A percentile compares a stretch with the other conserved stretches of the same genome.
phyloP scores from a whole-genome alignment of 495 filamentous ascomycete genomes.

The Hypoxylon crocopeplum region DNA sequence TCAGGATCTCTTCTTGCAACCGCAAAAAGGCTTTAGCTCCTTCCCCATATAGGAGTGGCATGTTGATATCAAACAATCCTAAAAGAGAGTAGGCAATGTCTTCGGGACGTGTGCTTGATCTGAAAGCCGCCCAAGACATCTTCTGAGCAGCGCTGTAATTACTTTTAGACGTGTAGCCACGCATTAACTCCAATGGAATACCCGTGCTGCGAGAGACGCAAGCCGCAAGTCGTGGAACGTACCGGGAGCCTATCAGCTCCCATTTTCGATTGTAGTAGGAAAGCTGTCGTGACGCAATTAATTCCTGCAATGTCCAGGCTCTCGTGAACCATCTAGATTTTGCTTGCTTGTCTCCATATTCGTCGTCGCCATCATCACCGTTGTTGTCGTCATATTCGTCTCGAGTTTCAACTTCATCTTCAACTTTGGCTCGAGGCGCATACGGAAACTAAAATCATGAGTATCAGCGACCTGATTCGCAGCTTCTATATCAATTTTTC shows the following conservation, averaged over 20 bases:
- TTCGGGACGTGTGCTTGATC: conserved; percentile 35
- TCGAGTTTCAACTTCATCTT: too few species aligned
- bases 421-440: too few species aligned
- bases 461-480: not conserved
- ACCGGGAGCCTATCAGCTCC: conserved; percentile 25
- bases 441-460: conserved; percentile 18
- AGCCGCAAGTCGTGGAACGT: not conserved
- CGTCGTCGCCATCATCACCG: not conserved
- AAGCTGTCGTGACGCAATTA: conserved; percentile 37
- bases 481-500: not conserved
- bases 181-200: conserved; percentile 19
- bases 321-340: conserved; percentile 43
- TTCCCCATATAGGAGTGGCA: conserved; percentile 46
- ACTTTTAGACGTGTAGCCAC: too few species aligned
- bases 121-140: conserved; percentile 44
- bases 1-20: conserved; percentile 44
- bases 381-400: too few species aligned
- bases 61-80: conserved; percentile 42
- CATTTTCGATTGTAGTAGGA: conserved; percentile 42
- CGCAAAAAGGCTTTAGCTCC: conserved; percentile 39
- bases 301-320: conserved; percentile 47
- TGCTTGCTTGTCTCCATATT: too few species aligned
- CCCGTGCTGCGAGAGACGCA: conserved; percentile 21
- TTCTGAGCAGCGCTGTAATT: conserved; percentile 27
- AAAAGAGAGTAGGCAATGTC: conserved; percentile 44